A percentile compares a stretch with the other conserved stretches of the same genome.
These are phyloP conservation scores for Epichloe sibirici DNA, from an alignment of 2,329 filamentous ascomycete genomes.

Conservation along the genomic window DNA sequence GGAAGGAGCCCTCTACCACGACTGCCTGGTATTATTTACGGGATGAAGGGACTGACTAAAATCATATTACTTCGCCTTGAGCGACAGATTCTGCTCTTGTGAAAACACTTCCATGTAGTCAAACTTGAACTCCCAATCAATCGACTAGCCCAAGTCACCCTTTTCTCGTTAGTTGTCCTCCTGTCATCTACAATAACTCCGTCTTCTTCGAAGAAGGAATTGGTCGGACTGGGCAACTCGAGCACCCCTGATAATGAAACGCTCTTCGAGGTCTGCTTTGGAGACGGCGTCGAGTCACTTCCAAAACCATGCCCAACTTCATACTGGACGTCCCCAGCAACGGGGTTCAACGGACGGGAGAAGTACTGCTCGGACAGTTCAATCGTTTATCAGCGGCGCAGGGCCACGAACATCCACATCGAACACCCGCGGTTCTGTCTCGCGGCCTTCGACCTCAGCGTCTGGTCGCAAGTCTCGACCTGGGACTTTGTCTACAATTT, in stretches of 20 bases:
- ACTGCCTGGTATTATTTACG: too few relatives aligned
- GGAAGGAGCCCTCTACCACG: neutral
- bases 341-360: neutral
- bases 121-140: too few relatives aligned
- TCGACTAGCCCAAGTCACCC: too few relatives aligned
- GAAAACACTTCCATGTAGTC: too few relatives aligned
- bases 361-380: conserved; percentile 5
- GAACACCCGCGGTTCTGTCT: neutral
- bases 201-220: too few relatives aligned
- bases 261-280: neutral
- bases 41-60: neutral
- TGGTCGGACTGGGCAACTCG: neutral
- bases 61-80: neutral
- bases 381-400: conserved; percentile 9
- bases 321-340: neutral
- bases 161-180: too few relatives aligned
- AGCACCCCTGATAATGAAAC: neutral
- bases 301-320: neutral
- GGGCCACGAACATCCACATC: conserved; percentile 7
- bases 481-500: conserved; percentile 22
- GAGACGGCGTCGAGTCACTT: neutral
- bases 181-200: too few relatives aligned
- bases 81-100: too few relatives aligned
- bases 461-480: conserved; percentile 34
- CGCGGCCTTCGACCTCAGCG: conserved; percentile 22